Base-by-base conservation (phyloP, 1,284 basidiomycete species). In the Microbotryum violaceum region DNA sequence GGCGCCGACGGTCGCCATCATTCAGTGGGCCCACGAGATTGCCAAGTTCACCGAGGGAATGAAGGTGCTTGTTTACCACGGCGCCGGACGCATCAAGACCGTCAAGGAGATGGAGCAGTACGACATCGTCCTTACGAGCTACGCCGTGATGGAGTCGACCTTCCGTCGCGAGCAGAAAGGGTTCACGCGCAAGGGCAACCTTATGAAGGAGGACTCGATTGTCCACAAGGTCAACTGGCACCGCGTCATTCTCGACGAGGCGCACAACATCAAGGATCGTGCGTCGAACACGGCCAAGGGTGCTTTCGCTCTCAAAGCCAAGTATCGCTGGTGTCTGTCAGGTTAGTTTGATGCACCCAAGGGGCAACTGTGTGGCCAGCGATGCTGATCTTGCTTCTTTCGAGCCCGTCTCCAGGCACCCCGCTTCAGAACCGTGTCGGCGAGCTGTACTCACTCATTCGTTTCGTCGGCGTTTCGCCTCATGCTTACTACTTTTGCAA, bases 1-100 rank as follows among this genome's bases (percentile, higher is more conserved):
- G 42, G 94, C 94, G 4, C 77, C 77, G 14, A 73, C 71, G 3
- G 94, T 97, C 54, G 96, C 96, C 27, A 85, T 99, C 67, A 93
- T 98, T 86, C 94, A 99, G 78, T 98, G 96, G 96, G 84, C 85
- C 70, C 91, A 94, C 74, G 96, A 99, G 75, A 91, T 98, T 61
- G 84, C 85, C 56, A 75, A 76, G 71, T 78, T 76, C 62, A 77
- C 78, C 18, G 67, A 72, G 29, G 71, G 73, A 42, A 70, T 79
- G 66, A 77, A 75, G 61, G 88, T 94, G 31, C 83, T 88, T 49
- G 82, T 98, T 18, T 99, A 91, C 91, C 93, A 98, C 74, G 96
- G 96, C 23, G 77, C 82, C 3, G 76, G 76, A 47, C 74, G 81
- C n/a, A 74, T 77, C 57, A 80, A 79, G 0, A 79, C 89, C 67